Evolutionary conservation across 371 early-diverging fungal species (phyloP).

Genomic region (Fennellomyces sp.): DNA sequence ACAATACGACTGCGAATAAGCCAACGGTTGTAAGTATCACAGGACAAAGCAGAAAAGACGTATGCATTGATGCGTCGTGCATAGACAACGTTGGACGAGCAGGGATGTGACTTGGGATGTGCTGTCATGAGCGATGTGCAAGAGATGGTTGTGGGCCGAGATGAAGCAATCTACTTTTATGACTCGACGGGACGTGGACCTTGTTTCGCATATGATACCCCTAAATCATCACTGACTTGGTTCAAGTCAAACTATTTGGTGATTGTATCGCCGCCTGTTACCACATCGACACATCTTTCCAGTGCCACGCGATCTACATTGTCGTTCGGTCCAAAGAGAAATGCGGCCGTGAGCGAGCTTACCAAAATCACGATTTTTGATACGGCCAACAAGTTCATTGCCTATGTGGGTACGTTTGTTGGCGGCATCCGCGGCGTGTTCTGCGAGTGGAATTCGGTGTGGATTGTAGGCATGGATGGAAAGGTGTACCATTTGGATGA

Average conservation of each 20-base stretch:
- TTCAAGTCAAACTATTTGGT: constrained; percentile 78
- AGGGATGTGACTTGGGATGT: constrained; percentile 82
- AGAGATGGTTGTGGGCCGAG: constrained; percentile 83
- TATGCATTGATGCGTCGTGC: constrained; percentile 1
- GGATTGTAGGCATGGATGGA: constrained; percentile 81
- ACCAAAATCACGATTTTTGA: constrained; percentile 89
- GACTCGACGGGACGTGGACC: constrained; percentile 91
- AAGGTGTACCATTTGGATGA: constrained; percentile 85
- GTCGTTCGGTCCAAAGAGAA: constrained; percentile 27
- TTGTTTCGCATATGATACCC: constrained; percentile 88
- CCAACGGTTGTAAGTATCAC: constrained; percentile 45
- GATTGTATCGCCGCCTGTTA: constrained; percentile 69
- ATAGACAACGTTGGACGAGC: constrained; percentile 79
- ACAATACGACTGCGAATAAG: constrained; percentile 63
- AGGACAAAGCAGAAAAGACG: not conserved
- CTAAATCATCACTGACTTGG: constrained; percentile 76
- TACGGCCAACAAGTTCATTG: constrained; percentile 87
- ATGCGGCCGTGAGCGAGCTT: constrained; percentile 39
- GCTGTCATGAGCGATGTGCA: constrained; percentile 74
- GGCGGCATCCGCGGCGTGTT: constrained; percentile 71
- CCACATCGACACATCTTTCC: constrained; percentile 46
- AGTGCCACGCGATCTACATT: constrained; percentile 33
- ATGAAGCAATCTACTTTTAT: constrained; percentile 93
- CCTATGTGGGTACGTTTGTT: constrained; percentile 76
- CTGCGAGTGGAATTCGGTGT: constrained; percentile 91